These are phyloP conservation scores for Ophiostoma populinum DNA, from an alignment of 2,329 filamentous ascomycete genomes.

Conservation along the genomic window DNA sequence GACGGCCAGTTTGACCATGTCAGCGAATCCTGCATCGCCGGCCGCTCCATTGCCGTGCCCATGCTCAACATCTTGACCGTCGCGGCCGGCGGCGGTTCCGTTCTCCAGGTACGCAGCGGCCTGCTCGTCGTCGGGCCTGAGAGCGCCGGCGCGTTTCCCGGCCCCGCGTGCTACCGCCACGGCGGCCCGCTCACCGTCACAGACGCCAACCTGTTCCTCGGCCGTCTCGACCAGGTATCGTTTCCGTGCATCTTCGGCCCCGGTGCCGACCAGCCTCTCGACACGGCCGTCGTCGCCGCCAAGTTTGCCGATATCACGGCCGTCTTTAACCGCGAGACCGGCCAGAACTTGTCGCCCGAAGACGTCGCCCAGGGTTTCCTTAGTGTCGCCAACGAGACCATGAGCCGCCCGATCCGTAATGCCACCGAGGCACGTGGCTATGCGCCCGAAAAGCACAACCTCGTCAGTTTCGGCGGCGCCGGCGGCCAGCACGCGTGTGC, in stretches of 20 bases:
- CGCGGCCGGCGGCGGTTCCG: conserved; percentile 50
- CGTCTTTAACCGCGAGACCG: conserved; percentile 49
- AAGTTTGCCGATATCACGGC: conserved; percentile 80
- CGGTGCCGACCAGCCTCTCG: conserved; percentile 54
- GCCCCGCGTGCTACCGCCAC: conserved; percentile 54
- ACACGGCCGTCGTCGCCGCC: conserved; percentile 48
- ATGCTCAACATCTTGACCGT: conserved; percentile 92
- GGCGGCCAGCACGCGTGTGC: conserved; percentile 82
- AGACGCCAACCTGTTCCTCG: conserved; percentile 48
- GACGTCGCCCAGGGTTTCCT: conserved; percentile 47
- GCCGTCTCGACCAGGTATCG: conserved; percentile 35
- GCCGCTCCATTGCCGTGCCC: conserved; percentile 81
- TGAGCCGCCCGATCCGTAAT: conserved; percentile 67
- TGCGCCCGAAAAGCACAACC: conserved; percentile 69
- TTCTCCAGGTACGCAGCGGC: conserved; percentile 61
- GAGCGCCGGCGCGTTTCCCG: conserved; percentile 51
- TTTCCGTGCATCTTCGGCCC: conserved; percentile 54
- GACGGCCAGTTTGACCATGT: conserved; percentile 47
- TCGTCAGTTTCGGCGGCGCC: conserved; percentile 82
- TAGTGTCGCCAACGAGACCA: conserved; percentile 52
- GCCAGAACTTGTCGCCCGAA: conserved; percentile 33
- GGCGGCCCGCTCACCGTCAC: conserved; percentile 25
- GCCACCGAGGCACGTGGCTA: conserved; percentile 88
- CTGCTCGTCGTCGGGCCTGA: conserved; percentile 78
- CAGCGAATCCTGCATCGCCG: conserved; percentile 51